A percentile compares a stretch with the other conserved stretches of the same genome.
Conservation (phyloP, 352 stramenopile species). For the Globisporangium mamillatum region DNA sequence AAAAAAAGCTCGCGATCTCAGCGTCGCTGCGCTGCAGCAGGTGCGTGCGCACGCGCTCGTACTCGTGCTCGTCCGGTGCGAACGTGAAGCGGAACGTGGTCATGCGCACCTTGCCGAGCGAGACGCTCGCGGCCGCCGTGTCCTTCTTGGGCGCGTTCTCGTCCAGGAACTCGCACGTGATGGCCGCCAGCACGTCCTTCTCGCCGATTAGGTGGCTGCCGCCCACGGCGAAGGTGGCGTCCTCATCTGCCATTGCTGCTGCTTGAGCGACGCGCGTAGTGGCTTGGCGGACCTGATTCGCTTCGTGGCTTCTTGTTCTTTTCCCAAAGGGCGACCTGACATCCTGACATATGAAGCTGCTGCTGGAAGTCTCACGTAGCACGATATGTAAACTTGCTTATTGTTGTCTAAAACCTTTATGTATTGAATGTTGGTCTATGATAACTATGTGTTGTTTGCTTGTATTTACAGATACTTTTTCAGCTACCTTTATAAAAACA, state of each 20-base stretch:
- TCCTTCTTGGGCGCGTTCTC: conserved; percentile 58
- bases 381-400: not conserved
- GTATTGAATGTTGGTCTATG: not conserved
- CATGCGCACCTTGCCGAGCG: conserved; percentile 74
- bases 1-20: conserved; percentile 77
- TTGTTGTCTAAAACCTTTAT: not conserved
- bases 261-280: too few relatives aligned
- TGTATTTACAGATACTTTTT: too few relatives aligned
- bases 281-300: too few relatives aligned
- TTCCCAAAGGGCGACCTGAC: not conserved
- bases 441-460: not conserved
- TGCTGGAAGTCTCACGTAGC: not conserved
- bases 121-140: conserved; percentile 52
- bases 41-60: conserved; percentile 46
- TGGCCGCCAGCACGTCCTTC: conserved; percentile 71
- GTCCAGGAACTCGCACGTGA: conserved; percentile 75
- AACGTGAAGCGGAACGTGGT: conserved; percentile 87
- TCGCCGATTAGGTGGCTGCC: conserved; percentile 58
- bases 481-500: not conserved
- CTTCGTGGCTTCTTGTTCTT: not conserved
- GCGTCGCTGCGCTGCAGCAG: conserved; percentile 52
- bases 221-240: conserved; percentile 20
- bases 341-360: not conserved
- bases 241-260: conserved; percentile 23
- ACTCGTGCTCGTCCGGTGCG: conserved; percentile 55